Evolutionary conservation across 106 monocot genomes (phyloP).

Genomic region (Gastrodia elata): DNA sequence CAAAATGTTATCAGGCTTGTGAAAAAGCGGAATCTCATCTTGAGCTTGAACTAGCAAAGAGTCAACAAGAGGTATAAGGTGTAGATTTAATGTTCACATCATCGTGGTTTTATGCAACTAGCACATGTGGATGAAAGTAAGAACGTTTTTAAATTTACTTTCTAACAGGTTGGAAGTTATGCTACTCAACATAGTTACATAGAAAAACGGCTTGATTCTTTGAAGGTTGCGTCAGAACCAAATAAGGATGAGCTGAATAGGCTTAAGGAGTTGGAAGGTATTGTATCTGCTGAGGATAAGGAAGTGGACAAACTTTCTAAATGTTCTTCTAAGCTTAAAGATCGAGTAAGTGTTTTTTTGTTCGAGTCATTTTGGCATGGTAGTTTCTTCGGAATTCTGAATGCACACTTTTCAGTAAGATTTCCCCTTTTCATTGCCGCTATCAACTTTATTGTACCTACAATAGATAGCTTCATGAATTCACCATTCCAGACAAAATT

Average conservation of each 20-base stretch:
- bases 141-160: neutral
- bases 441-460: neutral
- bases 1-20: constrained; percentile 34
- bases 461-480: neutral
- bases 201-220: constrained; percentile 55
- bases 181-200: constrained; percentile 52
- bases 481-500: neutral
- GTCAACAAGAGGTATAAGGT: constrained; percentile 63
- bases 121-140: neutral
- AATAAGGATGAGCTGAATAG: constrained; percentile 53
- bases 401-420: neutral
- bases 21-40: constrained; percentile 44
- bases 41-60: constrained; percentile 83
- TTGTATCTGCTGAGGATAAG: constrained; percentile 44
- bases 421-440: neutral
- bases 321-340: constrained; percentile 64
- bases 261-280: constrained; percentile 54
- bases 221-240: constrained; percentile 65
- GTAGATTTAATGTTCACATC: neutral
- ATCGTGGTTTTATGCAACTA: neutral
- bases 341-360: constrained; percentile 36
- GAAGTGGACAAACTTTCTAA: constrained; percentile 57
- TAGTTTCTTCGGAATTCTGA: neutral
- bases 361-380: neutral
- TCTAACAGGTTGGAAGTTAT: constrained; percentile 60